These are phyloP conservation scores for Thalassiosira livingstoniorum DNA, from an alignment of 352 stramenopile species.

Conservation along the genomic window DNA sequence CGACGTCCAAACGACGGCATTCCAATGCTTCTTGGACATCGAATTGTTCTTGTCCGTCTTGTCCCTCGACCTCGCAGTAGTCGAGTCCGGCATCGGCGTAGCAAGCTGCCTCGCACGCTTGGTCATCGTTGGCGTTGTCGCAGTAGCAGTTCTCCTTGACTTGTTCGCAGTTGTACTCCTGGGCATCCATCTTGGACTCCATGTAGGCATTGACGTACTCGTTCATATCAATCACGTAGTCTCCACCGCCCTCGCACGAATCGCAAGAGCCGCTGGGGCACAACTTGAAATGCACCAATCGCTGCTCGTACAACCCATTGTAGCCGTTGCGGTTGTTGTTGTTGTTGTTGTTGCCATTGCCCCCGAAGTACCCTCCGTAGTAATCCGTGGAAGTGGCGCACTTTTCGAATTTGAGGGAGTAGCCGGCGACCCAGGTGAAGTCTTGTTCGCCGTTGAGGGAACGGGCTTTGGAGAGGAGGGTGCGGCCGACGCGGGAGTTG, in stretches of 20 bases:
- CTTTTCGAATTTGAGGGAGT: constrained; percentile 72
- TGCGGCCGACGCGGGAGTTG: constrained; percentile 61
- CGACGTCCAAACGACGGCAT: constrained; percentile 32
- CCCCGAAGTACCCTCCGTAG: constrained; percentile 27
- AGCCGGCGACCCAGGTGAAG: constrained; percentile 55
- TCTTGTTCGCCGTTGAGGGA: constrained; percentile 63
- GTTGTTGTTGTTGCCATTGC: constrained; percentile 16
- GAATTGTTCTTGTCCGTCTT: constrained; percentile 42
- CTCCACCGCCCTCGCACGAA: constrained; percentile 40
- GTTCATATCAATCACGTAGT: constrained; percentile 75
- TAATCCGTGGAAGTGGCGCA: constrained; percentile 61
- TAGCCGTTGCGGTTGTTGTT: constrained; percentile 37
- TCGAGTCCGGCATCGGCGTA: constrained; percentile 28
- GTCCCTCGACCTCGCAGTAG: constrained; percentile 47
- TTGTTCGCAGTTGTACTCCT: constrained; percentile 73
- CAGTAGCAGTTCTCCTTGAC: constrained; percentile 75
- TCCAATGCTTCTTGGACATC: constrained; percentile 46
- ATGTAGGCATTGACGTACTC: constrained; percentile 75
- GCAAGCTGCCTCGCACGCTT: constrained; percentile 32
- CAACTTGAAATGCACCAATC: constrained; percentile 74
- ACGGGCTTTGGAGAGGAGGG: constrained; percentile 74
- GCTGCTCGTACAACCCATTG: constrained; percentile 43
- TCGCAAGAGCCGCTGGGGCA: constrained; percentile 61
- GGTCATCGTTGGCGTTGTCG: constrained; percentile 58
- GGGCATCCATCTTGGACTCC: constrained; percentile 61